Evolutionary conservation across 2,329 filamentous ascomycete species (phyloP).

Genomic region (Furcasterigmium sp.): DNA sequence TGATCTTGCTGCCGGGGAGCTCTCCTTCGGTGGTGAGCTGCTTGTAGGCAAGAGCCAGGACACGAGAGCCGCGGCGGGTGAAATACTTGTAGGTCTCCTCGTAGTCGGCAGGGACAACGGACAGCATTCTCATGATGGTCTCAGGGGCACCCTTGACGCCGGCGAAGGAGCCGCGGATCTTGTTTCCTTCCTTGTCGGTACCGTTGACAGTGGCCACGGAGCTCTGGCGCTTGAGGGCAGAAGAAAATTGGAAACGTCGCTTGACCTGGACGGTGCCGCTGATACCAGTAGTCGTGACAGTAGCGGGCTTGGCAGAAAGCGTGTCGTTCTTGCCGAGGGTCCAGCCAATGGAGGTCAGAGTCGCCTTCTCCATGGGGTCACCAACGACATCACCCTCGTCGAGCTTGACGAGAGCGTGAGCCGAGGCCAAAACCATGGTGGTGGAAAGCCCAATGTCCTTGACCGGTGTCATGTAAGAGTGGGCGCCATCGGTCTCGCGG

Average conservation of each 20-base stretch:
- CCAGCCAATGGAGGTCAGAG: constrained; percentile 85
- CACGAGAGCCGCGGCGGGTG: constrained; percentile 89
- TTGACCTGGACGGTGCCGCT: constrained; percentile 86
- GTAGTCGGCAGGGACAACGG: constrained; percentile 77
- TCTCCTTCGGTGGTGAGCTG: constrained; percentile 78
- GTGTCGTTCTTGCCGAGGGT: constrained; percentile 84
- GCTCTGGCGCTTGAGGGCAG: constrained; percentile 90
- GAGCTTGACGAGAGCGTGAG: constrained; percentile 90
- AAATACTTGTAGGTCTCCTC: constrained; percentile 99
- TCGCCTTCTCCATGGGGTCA: constrained; percentile 99
- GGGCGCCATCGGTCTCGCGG: constrained; percentile 72
- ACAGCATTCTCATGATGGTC: constrained; percentile 91
- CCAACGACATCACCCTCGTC: constrained; percentile 97
- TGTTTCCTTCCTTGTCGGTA: constrained; percentile 67
- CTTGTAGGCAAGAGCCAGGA: constrained; percentile 91
- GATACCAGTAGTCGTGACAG: constrained; percentile 38
- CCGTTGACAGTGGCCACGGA: constrained; percentile 80
- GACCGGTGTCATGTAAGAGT: constrained; percentile 71
- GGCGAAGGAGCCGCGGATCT: constrained; percentile 80
- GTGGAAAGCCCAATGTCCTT: constrained; percentile 71
- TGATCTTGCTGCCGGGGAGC: constrained; percentile 78
- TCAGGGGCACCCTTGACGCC: constrained; percentile 96
- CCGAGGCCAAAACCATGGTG: constrained; percentile 87
- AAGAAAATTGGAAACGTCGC: constrained; percentile 97
- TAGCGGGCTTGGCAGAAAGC: constrained; percentile 61